Evolutionary conservation across 495 filamentous ascomycete species (phyloP), one percentile per base, ranked within the genome.

Genomic region (Penicillium antarcticum): DNA sequence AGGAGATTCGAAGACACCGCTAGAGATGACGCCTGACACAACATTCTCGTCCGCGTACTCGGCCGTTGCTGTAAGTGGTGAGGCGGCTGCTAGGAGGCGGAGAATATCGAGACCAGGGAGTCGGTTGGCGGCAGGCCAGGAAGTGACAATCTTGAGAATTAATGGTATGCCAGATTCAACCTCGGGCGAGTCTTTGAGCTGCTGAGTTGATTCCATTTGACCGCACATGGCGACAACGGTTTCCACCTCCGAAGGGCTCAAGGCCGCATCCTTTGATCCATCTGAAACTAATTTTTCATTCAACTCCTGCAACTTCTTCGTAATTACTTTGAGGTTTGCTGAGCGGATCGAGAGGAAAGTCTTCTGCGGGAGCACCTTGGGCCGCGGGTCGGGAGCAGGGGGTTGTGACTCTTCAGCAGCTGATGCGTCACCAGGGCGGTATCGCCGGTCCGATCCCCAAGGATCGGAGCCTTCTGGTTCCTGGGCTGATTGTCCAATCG

Each of bases 61-160:
- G 50, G 79, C 79, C 6, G 78, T 74, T 7, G 88, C 84, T n/a
- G 76, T 72, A 23, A 70, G 67, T 2, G 88, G 80, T 34, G 75
- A 78, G 18, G 83, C 83, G 18, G 84, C 83, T 2, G 87, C 85
- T 16, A 94, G 72, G 32, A 92, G 79, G 17, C 92, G 89, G 1
- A 97, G 78, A 14, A 96, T 75, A 70, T 97, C 95, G 37, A 97
- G 77, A 11, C 80, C 88, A 3, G 95, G 89, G 3, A 99, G 79
- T 41, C 90, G 83, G 51, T 88, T 84, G 18, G 80, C 71, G 17
- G 83, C 80, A 5, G 91, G 86, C 95, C 95, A 97, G 12, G 66
- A 58, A 4, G 87, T 89, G 11, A 81, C 74, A 48, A 94, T 69
- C 53, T 80, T 87, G 53, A 87, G 69, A 12, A 91, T 65, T 2